phyloP scores from a whole-genome alignment of 2,329 filamentous ascomycete species.

The Aureobasidium sp. region DNA sequence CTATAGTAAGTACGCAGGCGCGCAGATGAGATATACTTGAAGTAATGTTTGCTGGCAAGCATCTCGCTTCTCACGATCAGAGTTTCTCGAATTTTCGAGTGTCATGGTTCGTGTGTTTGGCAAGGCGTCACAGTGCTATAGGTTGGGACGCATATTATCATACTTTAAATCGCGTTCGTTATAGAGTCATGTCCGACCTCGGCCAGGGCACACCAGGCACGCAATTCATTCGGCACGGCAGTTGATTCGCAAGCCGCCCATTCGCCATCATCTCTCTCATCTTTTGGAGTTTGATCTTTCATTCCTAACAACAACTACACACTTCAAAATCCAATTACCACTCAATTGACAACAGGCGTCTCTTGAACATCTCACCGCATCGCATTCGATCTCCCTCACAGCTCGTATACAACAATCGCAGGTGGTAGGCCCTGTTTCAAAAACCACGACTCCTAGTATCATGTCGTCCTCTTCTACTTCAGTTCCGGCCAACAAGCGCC shows the following conservation, averaged over 20 bases:
- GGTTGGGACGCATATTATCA: too few species aligned
- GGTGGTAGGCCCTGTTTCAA: slow-evolving; percentile 9
- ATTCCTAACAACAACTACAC: neutral
- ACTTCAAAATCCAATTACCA: neutral
- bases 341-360: neutral
- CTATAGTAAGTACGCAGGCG: neutral
- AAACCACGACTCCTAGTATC: slow-evolving; percentile 3
- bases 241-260: too few species aligned
- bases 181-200: too few species aligned
- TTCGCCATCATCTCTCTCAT: neutral
- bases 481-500: slow-evolving; percentile 29
- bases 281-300: neutral
- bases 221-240: neutral
- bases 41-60: neutral
- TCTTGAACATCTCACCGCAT: neutral
- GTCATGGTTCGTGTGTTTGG: too few species aligned
- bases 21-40: neutral
- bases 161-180: too few species aligned
- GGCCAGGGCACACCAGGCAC: neutral
- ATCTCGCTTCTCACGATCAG: too few species aligned
- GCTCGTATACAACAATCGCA: too few species aligned
- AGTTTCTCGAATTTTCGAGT: too few species aligned
- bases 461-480: slow-evolving; percentile 8
- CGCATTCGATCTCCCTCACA: neutral
- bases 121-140: too few species aligned